Evolutionary conservation across 805 yeast genomes (phyloP).

Genomic region (Wickerhamomyces silvicola): DNA sequence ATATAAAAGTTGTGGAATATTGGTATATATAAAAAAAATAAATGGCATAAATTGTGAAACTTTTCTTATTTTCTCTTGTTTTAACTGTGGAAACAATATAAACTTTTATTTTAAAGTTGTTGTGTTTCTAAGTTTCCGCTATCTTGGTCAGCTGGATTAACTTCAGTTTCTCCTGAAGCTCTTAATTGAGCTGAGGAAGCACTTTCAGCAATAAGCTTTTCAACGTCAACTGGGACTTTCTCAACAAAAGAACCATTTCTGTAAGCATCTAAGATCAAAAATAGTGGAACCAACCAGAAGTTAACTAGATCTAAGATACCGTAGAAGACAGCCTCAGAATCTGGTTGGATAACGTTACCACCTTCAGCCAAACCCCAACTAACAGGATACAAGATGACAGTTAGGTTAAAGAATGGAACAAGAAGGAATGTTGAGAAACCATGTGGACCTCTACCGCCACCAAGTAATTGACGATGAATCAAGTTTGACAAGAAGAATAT

Average conservation of each 20-base stretch:
- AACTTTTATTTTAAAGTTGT: conserved; percentile 13
- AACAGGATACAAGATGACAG: conserved; percentile 40
- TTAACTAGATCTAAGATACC: conserved; percentile 44
- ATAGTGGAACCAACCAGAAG: conserved; percentile 36
- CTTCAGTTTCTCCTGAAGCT: conserved; percentile 30
- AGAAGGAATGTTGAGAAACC: conserved; percentile 1
- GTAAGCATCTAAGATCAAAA: conserved; percentile 17
- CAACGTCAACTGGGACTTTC: conserved; percentile 11
- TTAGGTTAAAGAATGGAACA: conserved; percentile 24
- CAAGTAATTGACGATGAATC: conserved; percentile 22
- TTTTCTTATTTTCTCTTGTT: too few species aligned
- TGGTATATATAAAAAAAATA: too few species aligned
- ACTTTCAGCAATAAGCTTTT: conserved; percentile 11
- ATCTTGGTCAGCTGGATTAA: conserved; percentile 2
- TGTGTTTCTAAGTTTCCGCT: too few species aligned
- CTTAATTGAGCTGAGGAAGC: conserved; percentile 19
- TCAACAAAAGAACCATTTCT: conserved; percentile 14
- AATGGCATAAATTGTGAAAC: too few species aligned
- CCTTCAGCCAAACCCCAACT: conserved; percentile 50
- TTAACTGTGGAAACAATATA: too few species aligned
- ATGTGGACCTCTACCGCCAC: conserved; percentile 5
- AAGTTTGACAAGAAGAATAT: conserved; percentile 30
- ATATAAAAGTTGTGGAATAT: too few species aligned
- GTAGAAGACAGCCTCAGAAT: conserved; percentile 47
- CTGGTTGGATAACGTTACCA: conserved; percentile 48